phyloP scores from a whole-genome alignment of 345 rosid species.

The Lepidium sativum region DNA sequence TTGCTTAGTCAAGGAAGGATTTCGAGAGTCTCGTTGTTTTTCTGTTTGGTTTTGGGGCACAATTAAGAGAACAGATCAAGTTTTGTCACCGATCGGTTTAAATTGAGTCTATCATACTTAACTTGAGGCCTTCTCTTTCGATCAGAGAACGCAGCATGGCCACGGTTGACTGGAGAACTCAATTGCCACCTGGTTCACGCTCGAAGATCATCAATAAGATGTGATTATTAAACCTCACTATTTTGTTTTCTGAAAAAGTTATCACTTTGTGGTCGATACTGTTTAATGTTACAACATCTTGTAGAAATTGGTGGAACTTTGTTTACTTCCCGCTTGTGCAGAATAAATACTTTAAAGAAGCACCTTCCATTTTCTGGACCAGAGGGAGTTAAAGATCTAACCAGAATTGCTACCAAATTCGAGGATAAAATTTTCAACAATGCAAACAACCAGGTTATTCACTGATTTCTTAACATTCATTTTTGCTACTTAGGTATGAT shows the following conservation, averaged over 20 bases:
- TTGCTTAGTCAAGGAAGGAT: too few relatives aligned
- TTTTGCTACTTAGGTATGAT: not conserved
- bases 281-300: too few relatives aligned
- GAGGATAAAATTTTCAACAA: constrained; percentile 70
- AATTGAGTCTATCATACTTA: not conserved
- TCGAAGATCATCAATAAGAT: constrained; percentile 40
- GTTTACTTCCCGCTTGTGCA: constrained; percentile 17
- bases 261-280: not conserved
- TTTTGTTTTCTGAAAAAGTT: not conserved
- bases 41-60: too few relatives aligned
- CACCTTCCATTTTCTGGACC: constrained; percentile 63
- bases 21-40: too few relatives aligned
- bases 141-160: constrained; percentile 30
- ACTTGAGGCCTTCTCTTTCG: constrained; percentile 1
- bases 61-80: not conserved
- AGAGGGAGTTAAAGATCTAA: constrained; percentile 60
- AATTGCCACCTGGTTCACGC: constrained; percentile 32
- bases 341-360: constrained; percentile 60
- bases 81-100: not conserved
- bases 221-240: not conserved
- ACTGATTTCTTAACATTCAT: not conserved
- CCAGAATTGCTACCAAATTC: constrained; percentile 63
- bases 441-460: constrained; percentile 56
- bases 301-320: too few relatives aligned
- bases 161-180: constrained; percentile 42